A percentile compares a stretch with the other conserved stretches of the same genome.
Evolutionary conservation across 768 basidiomycete species (phyloP).

Genomic region (Suillus fuscotomentosus): DNA sequence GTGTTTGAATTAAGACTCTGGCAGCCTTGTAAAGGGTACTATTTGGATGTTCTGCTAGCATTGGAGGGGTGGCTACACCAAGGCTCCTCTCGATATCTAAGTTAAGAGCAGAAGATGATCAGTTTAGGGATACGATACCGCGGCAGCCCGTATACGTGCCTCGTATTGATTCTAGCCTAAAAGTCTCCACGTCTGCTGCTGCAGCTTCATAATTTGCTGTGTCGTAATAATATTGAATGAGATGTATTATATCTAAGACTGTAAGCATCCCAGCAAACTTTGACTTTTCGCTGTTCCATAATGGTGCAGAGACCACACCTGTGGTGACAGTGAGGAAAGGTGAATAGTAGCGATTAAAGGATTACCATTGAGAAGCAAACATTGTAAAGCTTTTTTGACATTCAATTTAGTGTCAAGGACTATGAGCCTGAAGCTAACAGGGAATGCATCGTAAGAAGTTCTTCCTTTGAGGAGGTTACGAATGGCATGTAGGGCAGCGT

Average conservation of each 20-base stretch:
- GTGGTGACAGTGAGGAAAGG: conserved; percentile 6
- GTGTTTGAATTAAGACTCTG: conserved; percentile 88
- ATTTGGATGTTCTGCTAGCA: conserved; percentile 84
- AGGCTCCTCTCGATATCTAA: conserved; percentile 88
- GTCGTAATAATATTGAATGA: conserved; percentile 97
- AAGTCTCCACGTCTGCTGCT: conserved; percentile 87
- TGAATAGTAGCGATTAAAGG: neutral
- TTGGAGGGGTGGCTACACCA: conserved; percentile 88
- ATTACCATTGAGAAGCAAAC: conserved; percentile 76
- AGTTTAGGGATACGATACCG: conserved; percentile 8
- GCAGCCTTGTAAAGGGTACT: conserved; percentile 89
- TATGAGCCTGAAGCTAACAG: conserved; percentile 94
- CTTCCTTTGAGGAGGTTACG: conserved; percentile 81
- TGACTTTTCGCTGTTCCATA: conserved; percentile 96
- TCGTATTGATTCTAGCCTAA: conserved; percentile 84
- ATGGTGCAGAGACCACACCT: conserved; percentile 97
- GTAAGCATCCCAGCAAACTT: conserved; percentile 98
- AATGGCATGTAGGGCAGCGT: conserved; percentile 67
- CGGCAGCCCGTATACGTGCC: conserved; percentile 46
- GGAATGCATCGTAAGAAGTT: conserved; percentile 94
- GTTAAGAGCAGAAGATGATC: conserved; percentile 30
- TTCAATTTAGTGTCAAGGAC: conserved; percentile 95
- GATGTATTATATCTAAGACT: conserved; percentile 97
- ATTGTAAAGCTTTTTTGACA: conserved; percentile 93
- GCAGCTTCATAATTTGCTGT: conserved; percentile 81